These are phyloP conservation scores for Calycina herbarum DNA, from an alignment of 2,329 filamentous ascomycete species.

Conservation along the genomic window DNA sequence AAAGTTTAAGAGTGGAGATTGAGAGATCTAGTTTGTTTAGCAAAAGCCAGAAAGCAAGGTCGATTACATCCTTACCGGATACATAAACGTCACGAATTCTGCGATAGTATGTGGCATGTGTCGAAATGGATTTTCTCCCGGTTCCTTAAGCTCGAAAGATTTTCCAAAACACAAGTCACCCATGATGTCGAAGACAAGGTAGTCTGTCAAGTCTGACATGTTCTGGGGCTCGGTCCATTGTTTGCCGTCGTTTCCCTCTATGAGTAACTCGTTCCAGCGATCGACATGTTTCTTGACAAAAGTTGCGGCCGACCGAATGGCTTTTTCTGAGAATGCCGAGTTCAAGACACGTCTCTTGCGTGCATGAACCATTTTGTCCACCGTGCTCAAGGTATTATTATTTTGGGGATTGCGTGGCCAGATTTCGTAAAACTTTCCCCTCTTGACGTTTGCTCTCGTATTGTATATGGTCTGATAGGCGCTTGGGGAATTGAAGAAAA, in stretches of 20 bases:
- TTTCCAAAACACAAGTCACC: slow-evolving; percentile 20
- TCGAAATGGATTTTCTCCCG: slow-evolving; percentile 7
- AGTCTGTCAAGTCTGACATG: slow-evolving; percentile 12
- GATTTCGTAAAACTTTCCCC: slow-evolving; percentile 17
- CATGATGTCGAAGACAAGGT: slow-evolving; percentile 21
- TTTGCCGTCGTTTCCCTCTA: slow-evolving; percentile 10
- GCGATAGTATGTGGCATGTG: slow-evolving; percentile 13
- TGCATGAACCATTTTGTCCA: slow-evolving; percentile 15
- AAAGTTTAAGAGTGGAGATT: slow-evolving; percentile 4
- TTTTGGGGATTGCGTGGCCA: slow-evolving; percentile 9
- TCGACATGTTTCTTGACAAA: slow-evolving; percentile 21
- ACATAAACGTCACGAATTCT: slow-evolving; percentile 10
- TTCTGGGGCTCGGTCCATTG: slow-evolving; percentile 19
- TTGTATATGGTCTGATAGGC: slow-evolving; percentile 17
- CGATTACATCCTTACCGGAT: slow-evolving; percentile 2
- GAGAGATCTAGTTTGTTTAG: slow-evolving; percentile 1
- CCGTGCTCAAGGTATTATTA: slow-evolving; percentile 14
- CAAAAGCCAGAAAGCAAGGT: not conserved
- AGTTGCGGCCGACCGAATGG: slow-evolving; percentile 14
- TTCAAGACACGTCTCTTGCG: slow-evolving; percentile 17
- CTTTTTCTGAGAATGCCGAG: slow-evolving; percentile 17
- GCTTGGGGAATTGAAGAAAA: slow-evolving; percentile 18
- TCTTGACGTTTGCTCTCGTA: slow-evolving; percentile 17
- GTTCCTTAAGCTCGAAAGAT: slow-evolving; percentile 14
- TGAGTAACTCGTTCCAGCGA: slow-evolving; percentile 20